These are phyloP conservation scores for Diddensiella transvaalensis DNA, from an alignment of 805 yeast genomes.

Conservation along the genomic window DNA sequence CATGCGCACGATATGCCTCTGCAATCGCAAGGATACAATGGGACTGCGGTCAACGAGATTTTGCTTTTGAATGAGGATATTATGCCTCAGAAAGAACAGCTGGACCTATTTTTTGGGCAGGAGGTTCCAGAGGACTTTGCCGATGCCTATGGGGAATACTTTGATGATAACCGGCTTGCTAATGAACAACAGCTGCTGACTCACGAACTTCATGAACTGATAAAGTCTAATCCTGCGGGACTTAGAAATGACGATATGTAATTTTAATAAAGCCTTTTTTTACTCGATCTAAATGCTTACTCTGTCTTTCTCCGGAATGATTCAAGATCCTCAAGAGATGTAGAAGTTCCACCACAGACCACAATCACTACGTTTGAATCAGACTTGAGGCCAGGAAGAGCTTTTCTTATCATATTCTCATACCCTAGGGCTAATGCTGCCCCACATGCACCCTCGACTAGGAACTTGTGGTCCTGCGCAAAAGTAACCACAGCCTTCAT, in stretches of 20 bases:
- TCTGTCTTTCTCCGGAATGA: background rate
- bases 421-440: conserved; percentile 46
- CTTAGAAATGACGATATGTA: background rate
- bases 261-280: background rate
- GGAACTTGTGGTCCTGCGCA: conserved; percentile 44
- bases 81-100: conserved; percentile 24
- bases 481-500: conserved; percentile 45
- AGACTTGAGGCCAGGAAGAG: conserved; percentile 12
- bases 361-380: conserved; percentile 23
- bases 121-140: conserved; percentile 13
- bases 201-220: conserved; percentile 12
- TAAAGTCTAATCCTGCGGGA: conserved; percentile 4
- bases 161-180: conserved; percentile 9
- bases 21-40: background rate
- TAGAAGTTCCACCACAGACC: conserved; percentile 28
- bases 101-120: conserved; percentile 15
- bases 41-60: conserved; percentile 13
- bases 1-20: background rate
- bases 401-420: conserved; percentile 8
- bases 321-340: conserved; percentile 14
- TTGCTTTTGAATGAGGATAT: conserved; percentile 23
- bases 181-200: conserved; percentile 3
- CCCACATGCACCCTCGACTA: conserved; percentile 70
- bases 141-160: conserved; percentile 19
- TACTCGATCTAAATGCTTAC: background rate